A percentile compares a stretch with the other conserved stretches of the same genome.
Evolutionary conservation across 108 stramenopile species (phyloP).

Genomic region (Cyclotella kingstonii): DNA sequence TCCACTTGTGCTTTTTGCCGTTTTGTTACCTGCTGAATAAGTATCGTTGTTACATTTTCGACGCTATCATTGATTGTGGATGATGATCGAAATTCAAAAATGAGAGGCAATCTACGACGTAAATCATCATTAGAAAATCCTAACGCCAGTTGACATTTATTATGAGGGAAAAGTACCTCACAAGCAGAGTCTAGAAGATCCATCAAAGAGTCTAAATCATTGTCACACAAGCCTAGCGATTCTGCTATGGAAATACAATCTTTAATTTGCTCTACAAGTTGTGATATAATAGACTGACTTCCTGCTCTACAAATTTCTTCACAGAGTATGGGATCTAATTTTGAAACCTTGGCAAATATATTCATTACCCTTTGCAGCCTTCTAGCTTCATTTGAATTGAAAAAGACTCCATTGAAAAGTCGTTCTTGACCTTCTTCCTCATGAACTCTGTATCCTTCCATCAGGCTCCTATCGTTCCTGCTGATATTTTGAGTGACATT

Average conservation of each 20-base stretch:
- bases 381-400: conserved; percentile 17
- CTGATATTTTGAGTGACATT: no score
- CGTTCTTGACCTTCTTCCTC: neutral
- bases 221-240: conserved; percentile 31
- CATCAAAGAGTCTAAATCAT: conserved; percentile 63
- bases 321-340: conserved; percentile 51
- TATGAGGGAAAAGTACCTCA: conserved; percentile 47
- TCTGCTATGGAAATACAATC: conserved; percentile 16
- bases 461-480: conserved; percentile 1
- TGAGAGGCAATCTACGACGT: conserved; percentile 55
- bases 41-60: conserved; percentile 32
- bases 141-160: conserved; percentile 19
- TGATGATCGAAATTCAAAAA: conserved; percentile 42
- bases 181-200: conserved; percentile 74
- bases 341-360: conserved; percentile 33
- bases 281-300: conserved; percentile 42
- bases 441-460: neutral
- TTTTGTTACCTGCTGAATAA: conserved; percentile 68
- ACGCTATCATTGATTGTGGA: neutral
- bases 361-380: conserved; percentile 21
- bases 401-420: neutral
- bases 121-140: conserved; percentile 62
- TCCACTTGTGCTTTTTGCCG: conserved; percentile 76
- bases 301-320: conserved; percentile 68
- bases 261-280: conserved; percentile 36